phyloP scores from a whole-genome alignment of 2,329 filamentous ascomycete genomes.

The Aspergillus udagawae region DNA sequence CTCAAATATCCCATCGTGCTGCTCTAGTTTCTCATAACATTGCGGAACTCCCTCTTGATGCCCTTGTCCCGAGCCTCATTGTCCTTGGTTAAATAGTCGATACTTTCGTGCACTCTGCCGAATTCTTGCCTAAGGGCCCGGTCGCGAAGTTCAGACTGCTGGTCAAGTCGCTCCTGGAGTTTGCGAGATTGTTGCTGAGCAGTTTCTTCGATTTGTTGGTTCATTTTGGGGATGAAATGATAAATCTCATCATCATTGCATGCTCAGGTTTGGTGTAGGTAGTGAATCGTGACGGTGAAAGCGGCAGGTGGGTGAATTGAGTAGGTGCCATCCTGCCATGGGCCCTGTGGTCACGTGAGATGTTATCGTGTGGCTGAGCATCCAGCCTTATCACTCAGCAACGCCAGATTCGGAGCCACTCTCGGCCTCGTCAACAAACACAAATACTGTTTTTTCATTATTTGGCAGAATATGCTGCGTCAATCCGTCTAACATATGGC shows the following conservation, averaged over 20 bases:
- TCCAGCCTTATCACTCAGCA: not conserved
- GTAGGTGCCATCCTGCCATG: no score
- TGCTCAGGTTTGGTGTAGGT: not conserved
- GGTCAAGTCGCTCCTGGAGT: no score
- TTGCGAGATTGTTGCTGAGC: no score
- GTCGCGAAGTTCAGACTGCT: not conserved
- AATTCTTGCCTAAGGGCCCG: no score
- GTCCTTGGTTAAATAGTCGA: no score
- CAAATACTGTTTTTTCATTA: not conserved
- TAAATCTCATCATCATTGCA: not conserved
- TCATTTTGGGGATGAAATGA: not conserved
- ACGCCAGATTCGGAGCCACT: not conserved
- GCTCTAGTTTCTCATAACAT: no score
- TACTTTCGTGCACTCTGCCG: no score
- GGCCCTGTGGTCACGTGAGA: not conserved
- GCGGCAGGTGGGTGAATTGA: not conserved
- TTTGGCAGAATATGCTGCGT: not conserved
- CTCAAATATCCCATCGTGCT: no score
- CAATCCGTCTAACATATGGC: not conserved
- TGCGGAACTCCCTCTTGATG: no score
- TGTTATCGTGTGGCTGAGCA: not conserved
- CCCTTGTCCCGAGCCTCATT: no score
- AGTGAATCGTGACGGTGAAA: not conserved
- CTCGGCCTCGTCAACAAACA: not conserved
- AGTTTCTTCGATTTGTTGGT: not conserved